A percentile compares a stretch with the other conserved stretches of the same genome.
Conservation (phyloP, 441 rosid genomes). For the Erodium chrysanthum region DNA sequence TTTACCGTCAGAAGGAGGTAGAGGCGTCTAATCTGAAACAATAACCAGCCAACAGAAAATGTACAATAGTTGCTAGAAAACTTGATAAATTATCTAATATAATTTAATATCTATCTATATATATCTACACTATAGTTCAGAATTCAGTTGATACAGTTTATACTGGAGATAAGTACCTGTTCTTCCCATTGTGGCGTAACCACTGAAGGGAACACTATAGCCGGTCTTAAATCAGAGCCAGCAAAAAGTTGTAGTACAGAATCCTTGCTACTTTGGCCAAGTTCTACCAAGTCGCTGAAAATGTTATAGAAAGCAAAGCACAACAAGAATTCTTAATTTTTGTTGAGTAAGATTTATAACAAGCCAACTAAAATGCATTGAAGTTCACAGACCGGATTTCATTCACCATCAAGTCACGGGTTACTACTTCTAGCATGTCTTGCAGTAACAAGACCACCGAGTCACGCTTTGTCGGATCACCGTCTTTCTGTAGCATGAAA, state of each 20-base stretch:
- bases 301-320: neutral
- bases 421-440: conserved; percentile 94
- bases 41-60: conserved; percentile 60
- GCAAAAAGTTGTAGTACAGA: conserved; percentile 88
- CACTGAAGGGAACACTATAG: conserved; percentile 72
- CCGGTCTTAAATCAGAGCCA: conserved; percentile 77
- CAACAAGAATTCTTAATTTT: conserved; percentile 10
- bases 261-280: conserved; percentile 82
- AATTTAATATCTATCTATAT: neutral
- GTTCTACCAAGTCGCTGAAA: conserved; percentile 72
- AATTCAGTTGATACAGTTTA: conserved; percentile 13
- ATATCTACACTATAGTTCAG: conserved; percentile 2
- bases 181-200: conserved; percentile 89
- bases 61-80: conserved; percentile 4
- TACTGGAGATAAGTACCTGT: conserved; percentile 65
- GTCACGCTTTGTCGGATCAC: conserved; percentile 63
- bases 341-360: neutral
- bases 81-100: conserved; percentile 4
- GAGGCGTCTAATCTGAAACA: conserved; percentile 70
- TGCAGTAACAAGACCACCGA: conserved; percentile 71
- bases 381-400: conserved; percentile 72
- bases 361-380: conserved; percentile 10
- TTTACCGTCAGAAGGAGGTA: conserved; percentile 83
- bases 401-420: conserved; percentile 90
- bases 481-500: conserved; percentile 69